phyloP scores from a whole-genome alignment of 2,329 filamentous ascomycete species.

The Pseudocercospora fijiensis region DNA sequence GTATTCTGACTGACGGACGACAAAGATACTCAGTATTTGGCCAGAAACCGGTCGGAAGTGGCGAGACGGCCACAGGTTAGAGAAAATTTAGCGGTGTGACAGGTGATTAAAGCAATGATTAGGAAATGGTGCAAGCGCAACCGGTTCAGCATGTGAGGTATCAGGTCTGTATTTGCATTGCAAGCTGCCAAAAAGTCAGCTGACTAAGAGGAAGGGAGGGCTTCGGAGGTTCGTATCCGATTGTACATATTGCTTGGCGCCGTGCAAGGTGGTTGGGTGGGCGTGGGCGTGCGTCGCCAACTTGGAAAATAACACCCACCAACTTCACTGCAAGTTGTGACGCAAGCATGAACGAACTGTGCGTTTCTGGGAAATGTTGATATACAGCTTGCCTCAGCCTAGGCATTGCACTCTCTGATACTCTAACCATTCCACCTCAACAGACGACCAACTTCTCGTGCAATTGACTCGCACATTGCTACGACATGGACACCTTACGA shows the following conservation, averaged over 20 bases:
- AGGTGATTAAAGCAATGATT: too few species aligned
- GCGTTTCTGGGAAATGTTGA: background rate
- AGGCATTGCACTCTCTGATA: background rate
- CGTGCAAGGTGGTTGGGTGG: too few species aligned
- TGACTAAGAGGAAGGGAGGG: too few species aligned
- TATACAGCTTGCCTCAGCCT: background rate
- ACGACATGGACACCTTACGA: slow-evolving; percentile 1
- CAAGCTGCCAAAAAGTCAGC: too few species aligned
- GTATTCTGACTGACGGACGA: background rate
- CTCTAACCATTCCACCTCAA: background rate
- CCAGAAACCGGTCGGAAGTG: background rate
- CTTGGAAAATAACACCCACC: too few species aligned
- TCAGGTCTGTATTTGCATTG: too few species aligned
- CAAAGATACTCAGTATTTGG: slow-evolving; percentile 13
- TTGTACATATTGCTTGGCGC: too few species aligned
- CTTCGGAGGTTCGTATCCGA: too few species aligned
- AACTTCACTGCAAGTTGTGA: background rate
- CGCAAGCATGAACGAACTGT: background rate
- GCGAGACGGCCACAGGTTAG: background rate
- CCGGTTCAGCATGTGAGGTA: too few species aligned
- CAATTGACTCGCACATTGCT: background rate
- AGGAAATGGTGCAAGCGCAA: too few species aligned
- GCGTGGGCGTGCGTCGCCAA: too few species aligned
- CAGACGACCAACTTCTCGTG: background rate
- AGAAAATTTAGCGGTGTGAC: too few species aligned